Evolutionary conservation across 352 stramenopile genomes (phyloP), one percentile per base, ranked within the genome.

Genomic region (Thalassiosira livingstoniorum): DNA sequence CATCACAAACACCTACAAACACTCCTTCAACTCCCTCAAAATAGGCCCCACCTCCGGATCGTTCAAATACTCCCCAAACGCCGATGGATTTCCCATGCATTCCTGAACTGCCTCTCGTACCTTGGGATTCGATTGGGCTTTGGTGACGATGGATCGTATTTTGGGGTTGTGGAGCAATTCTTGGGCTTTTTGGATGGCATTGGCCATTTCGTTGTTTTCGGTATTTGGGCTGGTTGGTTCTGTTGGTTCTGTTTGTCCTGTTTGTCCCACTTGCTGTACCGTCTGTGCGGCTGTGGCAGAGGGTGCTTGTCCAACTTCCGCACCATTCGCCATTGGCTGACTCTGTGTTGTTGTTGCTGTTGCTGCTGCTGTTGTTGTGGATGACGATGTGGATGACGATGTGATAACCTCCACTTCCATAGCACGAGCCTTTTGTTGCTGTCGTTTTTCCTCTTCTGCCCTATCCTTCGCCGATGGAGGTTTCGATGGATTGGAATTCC

Each of bases 1-100:
- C n/a, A n/a, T n/a, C n/a, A n/a, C n/a, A n/a, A n/a, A n/a, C 18
- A 18, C 11, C 37, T 67, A 55, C 63, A 85, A 77, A n/a, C 27
- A 72, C 53, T 75, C 34, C 37, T 79, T 76, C 78, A 85, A 60
- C 57, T 79, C 78, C 18, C 61, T 71, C 21, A 85, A 61, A 58
- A 85, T 85, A 15, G 69, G 78, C 7, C 78, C 78, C 18, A 79
- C 51, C 18, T 75, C 64, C 27, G 58, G 34, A 53, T 85, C 78
- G 31, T 80, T 43, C 25, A 79, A 61, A 45, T 85, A 85, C 31
- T 47, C n/a, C 51, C 62, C 69, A 68, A 85, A 85, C 2, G 65
- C 27, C 25, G 45, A 53, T 57, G 78, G 69, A 80, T 85, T 73
- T 60, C 63, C 78, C 64, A 65, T 70, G 31, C 78, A 85, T 23